Conservation (phyloP, 2,329 filamentous ascomycete species). For the Pseudopithomyces maydicus region DNA sequence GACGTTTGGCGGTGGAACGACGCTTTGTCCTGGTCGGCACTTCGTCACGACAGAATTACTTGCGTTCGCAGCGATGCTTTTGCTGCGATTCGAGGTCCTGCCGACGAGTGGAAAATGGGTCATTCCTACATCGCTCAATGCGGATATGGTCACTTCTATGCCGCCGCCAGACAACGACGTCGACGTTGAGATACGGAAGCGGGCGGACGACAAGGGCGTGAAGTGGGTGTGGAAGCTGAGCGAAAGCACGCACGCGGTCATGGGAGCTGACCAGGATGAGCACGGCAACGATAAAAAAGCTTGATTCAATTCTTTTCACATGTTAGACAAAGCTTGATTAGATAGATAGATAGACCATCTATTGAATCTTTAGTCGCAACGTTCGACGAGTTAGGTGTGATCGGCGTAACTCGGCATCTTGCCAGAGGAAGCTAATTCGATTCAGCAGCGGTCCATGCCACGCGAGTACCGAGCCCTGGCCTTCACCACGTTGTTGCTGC, state of each 20-base stretch:
- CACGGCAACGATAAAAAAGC: slow-evolving; percentile 1
- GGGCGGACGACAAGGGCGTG: slow-evolving; percentile 7
- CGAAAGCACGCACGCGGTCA: slow-evolving; percentile 3
- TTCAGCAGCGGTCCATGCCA: not conserved
- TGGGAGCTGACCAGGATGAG: slow-evolving; percentile 1
- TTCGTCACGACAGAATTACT: slow-evolving; percentile 40
- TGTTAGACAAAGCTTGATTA: too few species aligned
- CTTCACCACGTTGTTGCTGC: not conserved
- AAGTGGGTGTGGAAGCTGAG: slow-evolving; percentile 12
- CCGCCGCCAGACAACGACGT: slow-evolving; percentile 18
- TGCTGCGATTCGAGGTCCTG: slow-evolving; percentile 32
- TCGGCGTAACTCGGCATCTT: slow-evolving; percentile 1
- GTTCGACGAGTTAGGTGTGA: not conserved
- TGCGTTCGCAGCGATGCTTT: slow-evolving; percentile 28
- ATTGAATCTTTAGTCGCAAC: too few species aligned
- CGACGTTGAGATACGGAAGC: slow-evolving; percentile 12
- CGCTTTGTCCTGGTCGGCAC: slow-evolving; percentile 40
- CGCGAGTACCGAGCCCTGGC: not conserved
- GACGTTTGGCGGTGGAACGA: slow-evolving; percentile 35
- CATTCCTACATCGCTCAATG: slow-evolving; percentile 13
- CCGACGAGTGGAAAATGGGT: slow-evolving; percentile 19
- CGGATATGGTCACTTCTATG: slow-evolving; percentile 11
- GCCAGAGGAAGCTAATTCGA: not conserved
- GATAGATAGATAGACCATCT: too few species aligned
- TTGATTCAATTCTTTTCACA: too few species aligned